Conservation (phyloP, 371 early-diverging fungal species). For the Lichtheimia corymbifera region DNA sequence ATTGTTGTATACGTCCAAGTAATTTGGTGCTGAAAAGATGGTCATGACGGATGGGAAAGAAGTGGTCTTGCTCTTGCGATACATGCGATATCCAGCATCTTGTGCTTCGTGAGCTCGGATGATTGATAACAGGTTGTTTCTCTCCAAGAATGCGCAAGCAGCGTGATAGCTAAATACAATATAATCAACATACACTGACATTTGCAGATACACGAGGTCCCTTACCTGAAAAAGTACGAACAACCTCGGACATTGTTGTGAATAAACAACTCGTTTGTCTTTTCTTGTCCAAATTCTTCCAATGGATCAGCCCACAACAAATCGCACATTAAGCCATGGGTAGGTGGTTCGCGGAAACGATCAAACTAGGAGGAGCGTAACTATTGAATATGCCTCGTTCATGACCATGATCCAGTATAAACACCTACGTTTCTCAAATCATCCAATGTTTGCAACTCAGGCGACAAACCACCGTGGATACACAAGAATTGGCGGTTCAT, state of each 20-base stretch:
- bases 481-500: slow-evolving; percentile 97
- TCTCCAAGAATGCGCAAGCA: slow-evolving; percentile 89
- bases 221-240: slow-evolving; percentile 86
- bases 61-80: slow-evolving; percentile 88
- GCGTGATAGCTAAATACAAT: slow-evolving; percentile 73
- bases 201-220: background rate
- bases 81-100: slow-evolving; percentile 97
- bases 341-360: slow-evolving; percentile 95
- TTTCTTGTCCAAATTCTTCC: slow-evolving; percentile 94
- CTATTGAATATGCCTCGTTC: background rate
- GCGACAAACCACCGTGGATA: slow-evolving; percentile 98
- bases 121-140: slow-evolving; percentile 89
- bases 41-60: slow-evolving; percentile 97
- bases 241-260: slow-evolving; percentile 95
- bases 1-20: slow-evolving; percentile 97
- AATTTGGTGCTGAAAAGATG: slow-evolving; percentile 97
- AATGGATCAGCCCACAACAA: slow-evolving; percentile 98
- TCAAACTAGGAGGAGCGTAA: slow-evolving; percentile 63
- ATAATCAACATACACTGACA: background rate
- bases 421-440: slow-evolving; percentile 71
- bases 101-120: slow-evolving; percentile 99
- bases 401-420: background rate
- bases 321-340: slow-evolving; percentile 96
- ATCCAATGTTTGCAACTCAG: slow-evolving; percentile 86
- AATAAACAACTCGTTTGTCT: slow-evolving; percentile 75